Percentiles rank a stretch among this genome's conserved stretches.
phyloP scores from a whole-genome alignment of 1,139 yeast genomes.

The Yamadazyma dushanensis region DNA sequence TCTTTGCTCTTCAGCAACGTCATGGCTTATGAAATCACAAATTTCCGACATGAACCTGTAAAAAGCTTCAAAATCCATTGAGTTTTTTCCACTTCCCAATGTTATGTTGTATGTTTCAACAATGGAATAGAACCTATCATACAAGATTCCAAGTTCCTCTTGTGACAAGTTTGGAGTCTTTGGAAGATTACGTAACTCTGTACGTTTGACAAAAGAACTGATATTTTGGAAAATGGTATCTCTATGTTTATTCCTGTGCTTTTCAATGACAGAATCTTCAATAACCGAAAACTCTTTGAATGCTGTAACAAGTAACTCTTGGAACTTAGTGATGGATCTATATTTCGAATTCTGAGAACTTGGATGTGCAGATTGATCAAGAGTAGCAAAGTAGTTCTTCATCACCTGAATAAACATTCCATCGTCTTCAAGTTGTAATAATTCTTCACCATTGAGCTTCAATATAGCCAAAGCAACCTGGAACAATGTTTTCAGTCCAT shows the following conservation, averaged over 20 bases:
- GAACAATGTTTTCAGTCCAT: constrained; percentile 86
- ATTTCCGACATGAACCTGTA: constrained; percentile 73
- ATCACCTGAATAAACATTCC: constrained; percentile 86
- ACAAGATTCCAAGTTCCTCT: constrained; percentile 65
- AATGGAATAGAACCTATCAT: constrained; percentile 82
- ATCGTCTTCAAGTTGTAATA: constrained; percentile 82
- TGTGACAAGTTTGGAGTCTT: constrained; percentile 61
- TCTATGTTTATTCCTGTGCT: constrained; percentile 70
- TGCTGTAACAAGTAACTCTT: constrained; percentile 86
- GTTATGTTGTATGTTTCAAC: constrained; percentile 67
- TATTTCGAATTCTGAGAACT: constrained; percentile 63
- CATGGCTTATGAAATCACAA: constrained; percentile 69
- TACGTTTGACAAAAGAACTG: constrained; percentile 86
- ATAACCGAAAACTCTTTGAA: constrained; percentile 85
- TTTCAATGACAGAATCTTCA: constrained; percentile 70
- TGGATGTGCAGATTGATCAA: constrained; percentile 83
- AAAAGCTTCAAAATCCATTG: constrained; percentile 75
- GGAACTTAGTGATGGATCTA: constrained; percentile 77
- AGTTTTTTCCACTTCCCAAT: constrained; percentile 66
- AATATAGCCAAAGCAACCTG: constrained; percentile 92
- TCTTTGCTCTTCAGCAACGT: constrained; percentile 25
- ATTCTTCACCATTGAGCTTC: constrained; percentile 81
- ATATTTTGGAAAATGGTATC: constrained; percentile 81
- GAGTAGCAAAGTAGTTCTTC: constrained; percentile 74
- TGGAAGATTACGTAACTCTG: constrained; percentile 84